Evolutionary conservation across 345 rosid genomes (phyloP), one percentile per base, ranked within the genome.

Genomic region (Eucalyptus regnans): DNA sequence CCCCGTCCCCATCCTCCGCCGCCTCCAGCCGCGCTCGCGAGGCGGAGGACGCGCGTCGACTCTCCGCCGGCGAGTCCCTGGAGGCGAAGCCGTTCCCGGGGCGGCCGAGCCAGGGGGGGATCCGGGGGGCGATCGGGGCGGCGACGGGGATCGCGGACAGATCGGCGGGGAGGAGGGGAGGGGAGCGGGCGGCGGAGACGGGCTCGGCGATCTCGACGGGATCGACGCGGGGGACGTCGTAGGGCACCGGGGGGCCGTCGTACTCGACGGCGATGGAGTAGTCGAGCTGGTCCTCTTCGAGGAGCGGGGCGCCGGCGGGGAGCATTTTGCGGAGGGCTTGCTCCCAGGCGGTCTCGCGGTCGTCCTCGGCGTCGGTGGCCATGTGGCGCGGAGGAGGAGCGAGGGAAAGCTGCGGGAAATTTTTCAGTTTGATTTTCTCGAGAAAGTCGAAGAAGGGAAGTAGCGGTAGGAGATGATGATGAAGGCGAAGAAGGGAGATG

Each of bases 191-290:
- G 94, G 86, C 50, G 46, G 92, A 79, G n/a, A 80, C 83, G 16
- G 92, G 87, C 18, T 90, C 84, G 44, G 90, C 90, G 31, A 92
- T 31, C 33, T 90, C 83, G 23, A 95, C 54, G 41, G 97, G 97
- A 66, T 93, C 93, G 31, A 92, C 90, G 14, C 89, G 89, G 17
- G 97, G 97, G 89, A 95, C 91, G 23, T 90, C 90, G 88, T 90
- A 93, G 33, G 93, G 58, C n/a, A 95, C 64, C 1, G 96, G 93
- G 76, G 97, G 97, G 7, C 96, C 97, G 52, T 93, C 90, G 88
- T 95, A 95, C 66, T 91, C 94, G 13, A 95, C 86, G 6, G 96
- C 97, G 88, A 95, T 92, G 43, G 95, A 95, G 90, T 90, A 95
- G 90, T 95, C 95, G 86, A 93, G 94, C 50, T 91, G 91, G 33